Base-by-base conservation (phyloP, 1,139 yeast genomes). In the Debaryomycetaceae sp. region DNA sequence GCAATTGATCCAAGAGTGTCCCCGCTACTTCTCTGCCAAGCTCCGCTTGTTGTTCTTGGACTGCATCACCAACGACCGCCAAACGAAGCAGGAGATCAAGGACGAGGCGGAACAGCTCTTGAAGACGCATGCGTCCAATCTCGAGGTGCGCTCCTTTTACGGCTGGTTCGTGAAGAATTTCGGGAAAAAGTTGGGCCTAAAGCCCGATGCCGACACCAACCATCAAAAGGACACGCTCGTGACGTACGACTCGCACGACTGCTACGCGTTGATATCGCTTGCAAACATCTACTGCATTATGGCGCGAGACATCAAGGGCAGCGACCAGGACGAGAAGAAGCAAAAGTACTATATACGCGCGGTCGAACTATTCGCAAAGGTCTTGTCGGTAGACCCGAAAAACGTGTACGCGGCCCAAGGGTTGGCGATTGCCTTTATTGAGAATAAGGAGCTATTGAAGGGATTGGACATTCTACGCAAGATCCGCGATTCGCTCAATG, bases 351-450 rank as follows among this genome's bases (percentile, higher is more conserved):
- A 80, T 47, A 64, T 78, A 28, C 74, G 94, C 54, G 95, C 96
- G 12, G 81, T 87, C 15, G 96, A 90, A 52, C 62, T 87, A 32
- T 90, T 77, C 51, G 81, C 86, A 43, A 90, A 90, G 54, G 96
- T 86, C 2, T 61, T 92, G 33, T 77, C 81, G 29, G 62, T 86
- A 22, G 98, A 90, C 55, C 73, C 90, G 4, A 66, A 71, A 40
- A 85, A 90, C 50, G 93, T 90, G 1, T 90, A 79, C 57, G 99
- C 97, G 2, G 98, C 98, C 1, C 98, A 90, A 53, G 99, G 99
- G 30, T 68, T 92, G 38, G 98, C 97, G 2, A 86, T 90, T 31
- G 75, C 87, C 8, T 81, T 85, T 52, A 93, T 94, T 15, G 97
- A 87, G 44, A 80, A 80, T 45, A 82, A 81, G 44, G 78, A 83